Evolutionary conservation across 2,329 filamentous ascomycete species (phyloP).

Genomic region (Sclerotinia subarctica): DNA sequence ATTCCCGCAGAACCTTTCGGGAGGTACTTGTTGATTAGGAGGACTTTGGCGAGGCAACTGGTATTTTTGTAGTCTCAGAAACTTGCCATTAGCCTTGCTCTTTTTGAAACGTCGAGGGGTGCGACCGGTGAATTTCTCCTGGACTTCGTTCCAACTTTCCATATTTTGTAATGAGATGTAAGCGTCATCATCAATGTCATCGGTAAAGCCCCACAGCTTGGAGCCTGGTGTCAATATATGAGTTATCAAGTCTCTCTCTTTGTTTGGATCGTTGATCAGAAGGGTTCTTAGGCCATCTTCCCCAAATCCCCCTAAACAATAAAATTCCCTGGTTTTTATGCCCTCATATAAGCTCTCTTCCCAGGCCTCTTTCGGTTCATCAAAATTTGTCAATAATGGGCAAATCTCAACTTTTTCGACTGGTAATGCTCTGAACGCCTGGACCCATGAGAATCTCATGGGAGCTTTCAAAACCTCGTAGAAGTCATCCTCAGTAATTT

Average conservation of each 20-base stretch:
- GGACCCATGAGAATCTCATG: background rate
- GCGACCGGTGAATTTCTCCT: background rate
- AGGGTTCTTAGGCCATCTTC: background rate
- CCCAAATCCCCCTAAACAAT: too few species aligned
- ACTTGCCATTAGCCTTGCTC: background rate
- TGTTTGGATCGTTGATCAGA: background rate
- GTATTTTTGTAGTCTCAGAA: background rate
- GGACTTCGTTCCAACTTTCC: background rate
- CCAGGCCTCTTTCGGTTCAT: background rate
- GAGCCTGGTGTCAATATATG: background rate
- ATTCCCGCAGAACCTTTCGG: background rate
- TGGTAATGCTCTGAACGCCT: background rate
- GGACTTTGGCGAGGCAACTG: background rate
- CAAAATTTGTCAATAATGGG: background rate
- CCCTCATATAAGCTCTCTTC: accelerated
- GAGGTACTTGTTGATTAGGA: background rate
- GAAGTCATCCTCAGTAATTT: background rate
- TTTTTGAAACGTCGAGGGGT: background rate
- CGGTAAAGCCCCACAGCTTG: slow-evolving; percentile 1
- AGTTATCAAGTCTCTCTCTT: background rate
- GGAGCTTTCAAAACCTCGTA: background rate
- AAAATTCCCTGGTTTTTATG: background rate
- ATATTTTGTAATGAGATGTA: background rate
- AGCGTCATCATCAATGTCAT: background rate
- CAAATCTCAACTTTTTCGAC: background rate